Evolutionary conservation across 148 eudicot species (phyloP), one percentile per base, ranked within the genome.

Genomic region (Tetragonia tetragonoides): DNA sequence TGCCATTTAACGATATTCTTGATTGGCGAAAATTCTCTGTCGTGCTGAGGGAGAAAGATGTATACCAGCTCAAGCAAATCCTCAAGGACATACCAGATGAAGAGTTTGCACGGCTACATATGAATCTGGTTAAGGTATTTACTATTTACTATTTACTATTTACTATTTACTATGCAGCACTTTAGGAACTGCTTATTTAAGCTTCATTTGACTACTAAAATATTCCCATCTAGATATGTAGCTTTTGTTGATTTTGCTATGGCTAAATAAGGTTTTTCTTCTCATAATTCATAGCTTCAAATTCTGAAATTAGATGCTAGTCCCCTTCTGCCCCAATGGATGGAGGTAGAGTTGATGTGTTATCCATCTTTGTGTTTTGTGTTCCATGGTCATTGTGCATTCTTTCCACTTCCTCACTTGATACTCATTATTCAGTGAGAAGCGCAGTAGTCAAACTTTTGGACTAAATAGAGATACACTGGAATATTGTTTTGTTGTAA

Each of bases 21-120:
- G 87, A 91, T 78, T 91, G 96, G 96, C 75, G 80, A 14, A 88
- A 89, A 77, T 91, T 91, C 76, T 68, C 91, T 73, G 87, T 89
- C 42, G 73, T 91, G 40, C 84, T 89, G 68, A 88, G 86, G 86
- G 96, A 91, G 87, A 88, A 79, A 62, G 96, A 91, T 78, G 96
- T 91, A 7, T 91, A 91, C 76, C 86, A 87, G 79, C 91, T 89
- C 46, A 91, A 91, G 83, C 89, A 88, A 82, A 89, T 88, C 63
- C 91, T 91, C 28, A 89, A 89, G 87, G 86, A 66, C 54, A 88
- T 86, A 73, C 62, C 91, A 17, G 75, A 89, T 68, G 83, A 82
- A 67, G 91, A 89, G 72, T 91, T 89, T 78, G 87, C 84, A 38
- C 67, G 83, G 61, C 81, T 91, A 51, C 93, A 91, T 80, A 84